phyloP scores from a whole-genome alignment of 768 basidiomycete species.

The Nidula microcarpa region DNA sequence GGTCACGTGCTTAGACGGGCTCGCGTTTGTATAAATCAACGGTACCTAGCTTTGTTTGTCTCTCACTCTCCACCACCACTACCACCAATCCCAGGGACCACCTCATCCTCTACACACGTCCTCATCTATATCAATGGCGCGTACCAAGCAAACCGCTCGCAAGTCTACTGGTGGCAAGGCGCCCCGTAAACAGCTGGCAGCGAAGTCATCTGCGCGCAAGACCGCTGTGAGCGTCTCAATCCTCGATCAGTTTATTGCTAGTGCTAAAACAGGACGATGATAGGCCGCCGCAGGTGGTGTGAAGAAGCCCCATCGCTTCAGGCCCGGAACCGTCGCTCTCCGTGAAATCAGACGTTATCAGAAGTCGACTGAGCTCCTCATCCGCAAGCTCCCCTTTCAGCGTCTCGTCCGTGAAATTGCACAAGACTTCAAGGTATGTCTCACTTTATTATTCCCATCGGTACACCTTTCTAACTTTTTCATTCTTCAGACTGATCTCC shows the following conservation, averaged over 20 bases:
- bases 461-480: neutral
- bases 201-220: constrained; percentile 48
- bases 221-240: constrained; percentile 17
- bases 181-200: constrained; percentile 41
- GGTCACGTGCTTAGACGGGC: too few relatives aligned
- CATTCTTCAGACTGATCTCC: constrained; percentile 12
- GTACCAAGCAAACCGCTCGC: constrained; percentile 65
- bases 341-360: constrained; percentile 83
- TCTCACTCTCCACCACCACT: too few relatives aligned
- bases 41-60: too few relatives aligned
- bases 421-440: constrained; percentile 63
- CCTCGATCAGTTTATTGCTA: neutral
- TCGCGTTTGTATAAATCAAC: too few relatives aligned
- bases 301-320: constrained; percentile 63
- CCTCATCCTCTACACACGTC: too few relatives aligned
- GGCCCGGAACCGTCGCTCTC: constrained; percentile 79
- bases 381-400: constrained; percentile 85
- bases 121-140: constrained; percentile 38
- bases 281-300: constrained; percentile 47
- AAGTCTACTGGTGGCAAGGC: constrained; percentile 63
- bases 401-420: constrained; percentile 74
- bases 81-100: too few relatives aligned
- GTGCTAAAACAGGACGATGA: neutral
- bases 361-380: constrained; percentile 81
- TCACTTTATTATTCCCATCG: neutral